Percentiles rank a stretch among this genome's conserved stretches.
Conservation (phyloP, 2,329 filamentous ascomycete species). For the Davidsoniella eucalypti region DNA sequence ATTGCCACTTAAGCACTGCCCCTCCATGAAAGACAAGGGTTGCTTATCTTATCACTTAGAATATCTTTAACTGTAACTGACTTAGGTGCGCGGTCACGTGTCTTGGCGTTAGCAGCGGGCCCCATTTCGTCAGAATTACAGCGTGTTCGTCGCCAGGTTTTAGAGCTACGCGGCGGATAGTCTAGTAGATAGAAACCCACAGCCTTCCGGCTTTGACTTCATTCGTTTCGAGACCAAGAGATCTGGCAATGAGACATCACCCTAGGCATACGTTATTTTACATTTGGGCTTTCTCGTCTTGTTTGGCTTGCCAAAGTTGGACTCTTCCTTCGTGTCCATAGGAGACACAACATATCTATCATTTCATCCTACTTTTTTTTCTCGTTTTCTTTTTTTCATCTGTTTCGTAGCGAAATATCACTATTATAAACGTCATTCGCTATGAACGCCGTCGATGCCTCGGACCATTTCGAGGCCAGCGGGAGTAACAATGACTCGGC, state of each 20-base stretch:
- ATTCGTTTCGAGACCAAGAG: background rate
- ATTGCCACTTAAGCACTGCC: background rate
- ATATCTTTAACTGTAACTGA: background rate
- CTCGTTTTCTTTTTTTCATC: constrained; percentile 1
- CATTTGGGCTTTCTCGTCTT: background rate
- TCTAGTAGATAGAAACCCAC: background rate
- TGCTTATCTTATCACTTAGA: constrained; percentile 11
- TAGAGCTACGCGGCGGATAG: too few species aligned
- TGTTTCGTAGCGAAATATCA: background rate
- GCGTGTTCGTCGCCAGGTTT: too few species aligned
- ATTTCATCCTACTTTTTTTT: background rate
- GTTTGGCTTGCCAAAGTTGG: background rate
- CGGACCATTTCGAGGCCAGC: constrained; percentile 37
- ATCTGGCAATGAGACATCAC: background rate
- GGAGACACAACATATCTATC: too few species aligned
- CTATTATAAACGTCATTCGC: constrained; percentile 14
- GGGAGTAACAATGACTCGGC: constrained; percentile 27
- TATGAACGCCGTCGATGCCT: constrained; percentile 40
- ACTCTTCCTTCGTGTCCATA: background rate
- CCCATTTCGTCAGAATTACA: background rate
- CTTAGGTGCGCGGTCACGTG: constrained; percentile 4
- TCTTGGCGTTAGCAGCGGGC: constrained; percentile 1
- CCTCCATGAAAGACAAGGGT: constrained; percentile 1
- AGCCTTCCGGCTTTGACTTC: constrained; percentile 1
- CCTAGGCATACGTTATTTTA: background rate